A percentile compares a stretch with the other conserved stretches of the same genome.
These are phyloP conservation scores for Amaranthus tricolor DNA, from an alignment of 179 eudicot genomes.

Conservation along the genomic window DNA sequence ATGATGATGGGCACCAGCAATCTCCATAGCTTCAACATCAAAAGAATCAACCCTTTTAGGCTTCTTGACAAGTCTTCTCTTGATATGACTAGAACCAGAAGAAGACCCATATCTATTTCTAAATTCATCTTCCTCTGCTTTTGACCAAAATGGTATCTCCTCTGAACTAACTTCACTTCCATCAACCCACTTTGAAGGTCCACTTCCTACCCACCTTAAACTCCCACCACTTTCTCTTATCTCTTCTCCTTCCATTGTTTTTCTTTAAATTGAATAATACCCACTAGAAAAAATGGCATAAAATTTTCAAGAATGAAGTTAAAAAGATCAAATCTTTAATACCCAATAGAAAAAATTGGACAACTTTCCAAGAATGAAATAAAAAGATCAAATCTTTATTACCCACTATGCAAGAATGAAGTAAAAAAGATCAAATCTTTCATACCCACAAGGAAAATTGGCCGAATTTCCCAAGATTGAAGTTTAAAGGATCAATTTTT, in stretches of 20 bases:
- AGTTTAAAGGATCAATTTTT: background rate
- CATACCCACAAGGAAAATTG: too few relatives aligned
- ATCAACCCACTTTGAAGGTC: slow-evolving; percentile 73
- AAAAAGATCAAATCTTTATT: background rate
- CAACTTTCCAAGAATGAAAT: background rate
- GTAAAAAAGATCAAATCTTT: too few relatives aligned
- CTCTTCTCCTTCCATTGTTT: slow-evolving; percentile 56
- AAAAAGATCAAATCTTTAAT: background rate
- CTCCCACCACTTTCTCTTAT: slow-evolving; percentile 50
- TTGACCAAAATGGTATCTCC: slow-evolving; percentile 47
- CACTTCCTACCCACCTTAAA: slow-evolving; percentile 48
- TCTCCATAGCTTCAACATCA: slow-evolving; percentile 93
- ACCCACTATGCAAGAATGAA: background rate
- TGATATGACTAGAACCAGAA: slow-evolving; percentile 38
- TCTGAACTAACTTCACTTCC: slow-evolving; percentile 83
- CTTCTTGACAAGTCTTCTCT: slow-evolving; percentile 77
- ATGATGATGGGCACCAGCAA: slow-evolving; percentile 63
- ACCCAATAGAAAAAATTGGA: background rate
- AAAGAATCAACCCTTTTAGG: slow-evolving; percentile 80
- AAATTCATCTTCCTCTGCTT: slow-evolving; percentile 37
- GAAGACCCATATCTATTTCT: slow-evolving; percentile 40
- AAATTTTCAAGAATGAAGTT: background rate
- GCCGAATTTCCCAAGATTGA: background rate
- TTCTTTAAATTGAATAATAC: background rate
- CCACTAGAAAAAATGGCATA: slow-evolving; percentile 3